Evolutionary conservation across 192 early-diverging fungal species (phyloP).

Genomic region (Podila minutissima): DNA sequence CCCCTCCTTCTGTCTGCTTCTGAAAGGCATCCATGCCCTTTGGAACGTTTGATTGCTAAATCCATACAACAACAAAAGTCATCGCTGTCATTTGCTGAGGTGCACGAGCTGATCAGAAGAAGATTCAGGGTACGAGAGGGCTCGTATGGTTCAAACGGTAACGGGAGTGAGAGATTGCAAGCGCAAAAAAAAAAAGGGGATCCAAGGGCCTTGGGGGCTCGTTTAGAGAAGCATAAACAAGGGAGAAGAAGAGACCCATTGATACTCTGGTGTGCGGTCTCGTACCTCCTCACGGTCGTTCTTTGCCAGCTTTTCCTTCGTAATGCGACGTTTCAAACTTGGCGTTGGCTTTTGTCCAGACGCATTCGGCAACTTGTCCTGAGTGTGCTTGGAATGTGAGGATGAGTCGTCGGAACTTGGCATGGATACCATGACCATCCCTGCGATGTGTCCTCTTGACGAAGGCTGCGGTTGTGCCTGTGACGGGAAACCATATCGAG

Average conservation of each 20-base stretch:
- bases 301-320: conserved; percentile 16
- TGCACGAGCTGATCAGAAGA: no score
- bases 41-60: no score
- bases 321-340: conserved; percentile 8
- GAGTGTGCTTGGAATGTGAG: background rate
- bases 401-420: background rate
- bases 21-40: no score
- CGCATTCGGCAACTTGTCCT: background rate
- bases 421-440: background rate
- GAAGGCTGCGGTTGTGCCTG: background rate
- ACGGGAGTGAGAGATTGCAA: background rate
- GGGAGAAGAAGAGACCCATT: background rate
- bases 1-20: no score
- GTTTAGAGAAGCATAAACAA: background rate
- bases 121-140: no score
- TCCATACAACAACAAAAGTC: no score
- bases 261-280: background rate
- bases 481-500: background rate
- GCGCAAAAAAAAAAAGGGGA: background rate
- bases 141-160: background rate
- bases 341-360: background rate
- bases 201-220: background rate
- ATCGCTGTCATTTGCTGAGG: no score
- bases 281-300: conserved; percentile 47
- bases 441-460: background rate